Evolutionary conservation across 495 filamentous ascomycete species (phyloP).

Genomic region (Echria macrotheca): DNA sequence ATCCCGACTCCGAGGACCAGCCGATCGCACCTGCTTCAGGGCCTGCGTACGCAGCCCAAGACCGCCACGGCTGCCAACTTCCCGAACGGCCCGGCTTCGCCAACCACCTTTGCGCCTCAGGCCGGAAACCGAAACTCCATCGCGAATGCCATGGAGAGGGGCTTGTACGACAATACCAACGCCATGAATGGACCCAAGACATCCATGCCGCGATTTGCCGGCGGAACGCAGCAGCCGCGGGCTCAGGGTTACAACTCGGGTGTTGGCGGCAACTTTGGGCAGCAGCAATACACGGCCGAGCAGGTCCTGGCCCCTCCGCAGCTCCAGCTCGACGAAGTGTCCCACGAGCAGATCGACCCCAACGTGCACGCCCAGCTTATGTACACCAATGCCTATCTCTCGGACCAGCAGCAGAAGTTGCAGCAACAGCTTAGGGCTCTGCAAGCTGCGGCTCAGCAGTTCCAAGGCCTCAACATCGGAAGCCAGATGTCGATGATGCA

Average conservation of each 20-base stretch:
- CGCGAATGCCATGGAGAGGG: slow-evolving; percentile 42
- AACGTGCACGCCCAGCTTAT: slow-evolving; percentile 76
- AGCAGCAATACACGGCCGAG: slow-evolving; percentile 54
- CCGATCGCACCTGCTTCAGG: slow-evolving; percentile 89
- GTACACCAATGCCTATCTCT: slow-evolving; percentile 77
- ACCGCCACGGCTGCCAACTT: slow-evolving; percentile 62
- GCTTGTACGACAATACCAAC: slow-evolving; percentile 41
- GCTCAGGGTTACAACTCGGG: slow-evolving; percentile 24
- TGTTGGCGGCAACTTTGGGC: slow-evolving; percentile 18
- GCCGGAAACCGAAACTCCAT: slow-evolving; percentile 42
- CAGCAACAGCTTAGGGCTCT: slow-evolving; percentile 54
- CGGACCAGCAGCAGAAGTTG: slow-evolving; percentile 81
- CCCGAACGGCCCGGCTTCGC: slow-evolving; percentile 63
- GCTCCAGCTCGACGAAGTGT: slow-evolving; percentile 61
- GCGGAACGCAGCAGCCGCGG: slow-evolving; percentile 30
- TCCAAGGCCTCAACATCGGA: slow-evolving; percentile 64
- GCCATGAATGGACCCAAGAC: slow-evolving; percentile 49
- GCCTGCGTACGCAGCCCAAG: slow-evolving; percentile 88
- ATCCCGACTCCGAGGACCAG: slow-evolving; percentile 83
- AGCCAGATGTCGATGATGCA: slow-evolving; percentile 39
- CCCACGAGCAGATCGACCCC: slow-evolving; percentile 69
- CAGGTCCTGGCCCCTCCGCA: slow-evolving; percentile 82
- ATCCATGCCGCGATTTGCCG: slow-evolving; percentile 40
- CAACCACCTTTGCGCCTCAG: slow-evolving; percentile 31
- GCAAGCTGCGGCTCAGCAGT: slow-evolving; percentile 64